These are phyloP conservation scores for Lentinus polychrous DNA, from an alignment of 1,284 basidiomycete genomes.

Conservation along the genomic window DNA sequence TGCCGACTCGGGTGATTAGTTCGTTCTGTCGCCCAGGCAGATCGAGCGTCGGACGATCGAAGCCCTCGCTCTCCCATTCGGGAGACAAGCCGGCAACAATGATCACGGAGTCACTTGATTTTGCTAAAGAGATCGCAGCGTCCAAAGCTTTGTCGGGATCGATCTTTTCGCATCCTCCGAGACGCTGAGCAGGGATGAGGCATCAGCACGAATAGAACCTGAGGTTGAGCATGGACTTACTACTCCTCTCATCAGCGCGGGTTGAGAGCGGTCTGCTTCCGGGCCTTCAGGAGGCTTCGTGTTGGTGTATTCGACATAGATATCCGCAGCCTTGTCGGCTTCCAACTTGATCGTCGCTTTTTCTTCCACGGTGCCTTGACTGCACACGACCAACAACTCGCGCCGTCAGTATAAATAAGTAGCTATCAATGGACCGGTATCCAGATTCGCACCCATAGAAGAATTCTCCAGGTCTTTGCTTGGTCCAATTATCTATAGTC, in stretches of 20 bases:
- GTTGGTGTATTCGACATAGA: slow-evolving; percentile 60
- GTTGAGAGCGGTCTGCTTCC: slow-evolving; percentile 46
- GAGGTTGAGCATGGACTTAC: slow-evolving; percentile 29
- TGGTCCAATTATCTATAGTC: slow-evolving; percentile 64
- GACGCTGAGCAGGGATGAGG: slow-evolving; percentile 31
- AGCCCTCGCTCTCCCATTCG: slow-evolving; percentile 68
- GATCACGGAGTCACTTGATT: slow-evolving; percentile 49
- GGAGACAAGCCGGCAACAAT: slow-evolving; percentile 59
- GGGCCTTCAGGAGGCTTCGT: slow-evolving; percentile 42
- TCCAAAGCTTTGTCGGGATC: slow-evolving; percentile 50
- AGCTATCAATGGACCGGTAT: background rate
- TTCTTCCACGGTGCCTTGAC: slow-evolving; percentile 60
- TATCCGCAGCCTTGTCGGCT: slow-evolving; percentile 39
- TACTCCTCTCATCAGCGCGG: slow-evolving; percentile 61
- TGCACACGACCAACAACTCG: slow-evolving; percentile 13
- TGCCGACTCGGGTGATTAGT: slow-evolving; percentile 48
- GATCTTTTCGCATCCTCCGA: slow-evolving; percentile 61
- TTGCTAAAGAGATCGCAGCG: slow-evolving; percentile 54
- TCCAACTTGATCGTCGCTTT: slow-evolving; percentile 39
- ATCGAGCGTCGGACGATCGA: slow-evolving; percentile 51
- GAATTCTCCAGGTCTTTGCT: slow-evolving; percentile 59
- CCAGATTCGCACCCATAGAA: slow-evolving; percentile 49
- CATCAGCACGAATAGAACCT: background rate
- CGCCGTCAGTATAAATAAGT: background rate
- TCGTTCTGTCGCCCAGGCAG: slow-evolving; percentile 60